These are phyloP conservation scores for Mycena venus DNA, from an alignment of 768 basidiomycete species.

Conservation along the genomic window DNA sequence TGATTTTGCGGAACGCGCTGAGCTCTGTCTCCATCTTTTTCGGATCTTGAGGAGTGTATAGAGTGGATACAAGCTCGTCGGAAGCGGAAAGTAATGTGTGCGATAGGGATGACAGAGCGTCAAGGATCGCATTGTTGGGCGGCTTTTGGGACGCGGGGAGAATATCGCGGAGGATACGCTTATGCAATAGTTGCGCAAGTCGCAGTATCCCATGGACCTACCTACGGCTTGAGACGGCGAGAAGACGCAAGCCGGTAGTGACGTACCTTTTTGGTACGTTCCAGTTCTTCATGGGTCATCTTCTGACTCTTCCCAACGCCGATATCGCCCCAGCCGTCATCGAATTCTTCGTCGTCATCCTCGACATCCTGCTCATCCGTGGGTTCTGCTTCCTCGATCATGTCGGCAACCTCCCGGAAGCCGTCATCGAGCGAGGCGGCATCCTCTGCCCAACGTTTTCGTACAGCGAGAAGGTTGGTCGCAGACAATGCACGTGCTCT, in stretches of 20 bases:
- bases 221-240: not conserved
- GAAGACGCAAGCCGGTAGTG: not conserved
- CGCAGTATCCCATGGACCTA: constrained; percentile 75
- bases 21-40: constrained; percentile 56
- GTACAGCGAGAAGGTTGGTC: constrained; percentile 71
- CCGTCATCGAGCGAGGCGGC: constrained; percentile 73
- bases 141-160: constrained; percentile 50
- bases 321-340: constrained; percentile 78
- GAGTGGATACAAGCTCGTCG: constrained; percentile 77
- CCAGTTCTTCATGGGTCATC: constrained; percentile 64
- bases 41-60: constrained; percentile 74
- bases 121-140: constrained; percentile 52
- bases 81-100: constrained; percentile 63
- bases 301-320: constrained; percentile 61
- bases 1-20: constrained; percentile 49
- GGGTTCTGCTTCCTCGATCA: constrained; percentile 57
- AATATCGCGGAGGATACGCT: constrained; percentile 67
- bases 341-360: constrained; percentile 34
- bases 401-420: constrained; percentile 67
- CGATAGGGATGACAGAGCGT: constrained; percentile 65
- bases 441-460: constrained; percentile 64
- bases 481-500: constrained; percentile 64
- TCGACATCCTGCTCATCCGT: constrained; percentile 50
- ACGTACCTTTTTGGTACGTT: constrained; percentile 70
- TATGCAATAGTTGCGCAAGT: constrained; percentile 72